phyloP scores from a whole-genome alignment of 2,329 filamentous ascomycete genomes.

The Fusarium sp. region DNA sequence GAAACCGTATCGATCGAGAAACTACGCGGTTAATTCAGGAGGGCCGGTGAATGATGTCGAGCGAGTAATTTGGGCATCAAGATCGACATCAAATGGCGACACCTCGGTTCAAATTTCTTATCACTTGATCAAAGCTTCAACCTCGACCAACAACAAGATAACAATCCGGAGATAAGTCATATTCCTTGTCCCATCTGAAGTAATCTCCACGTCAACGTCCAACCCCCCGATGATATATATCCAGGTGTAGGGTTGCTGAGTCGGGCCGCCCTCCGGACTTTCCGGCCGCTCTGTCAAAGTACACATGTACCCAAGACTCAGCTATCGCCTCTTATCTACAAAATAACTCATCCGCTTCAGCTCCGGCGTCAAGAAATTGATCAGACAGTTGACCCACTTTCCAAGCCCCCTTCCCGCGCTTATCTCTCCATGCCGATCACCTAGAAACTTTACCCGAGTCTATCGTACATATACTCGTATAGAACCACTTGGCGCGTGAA shows the following conservation, averaged over 20 bases:
- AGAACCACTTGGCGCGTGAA: not conserved
- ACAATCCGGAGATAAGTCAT: not conserved
- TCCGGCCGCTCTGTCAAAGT: not conserved
- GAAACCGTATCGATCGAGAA: not conserved
- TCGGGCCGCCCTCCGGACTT: not conserved
- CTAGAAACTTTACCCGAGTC: constrained; percentile 7
- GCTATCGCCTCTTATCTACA: not conserved
- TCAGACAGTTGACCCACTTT: not conserved
- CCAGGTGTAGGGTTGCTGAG: not conserved
- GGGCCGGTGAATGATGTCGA: not conserved
- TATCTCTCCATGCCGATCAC: not conserved
- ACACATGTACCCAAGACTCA: not conserved
- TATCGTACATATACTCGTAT: not conserved
- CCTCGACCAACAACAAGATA: not conserved
- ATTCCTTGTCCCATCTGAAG: not conserved
- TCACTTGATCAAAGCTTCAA: not conserved
- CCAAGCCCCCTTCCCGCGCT: not conserved
- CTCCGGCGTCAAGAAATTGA: not conserved
- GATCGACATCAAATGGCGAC: not conserved
- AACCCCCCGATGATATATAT: not conserved
- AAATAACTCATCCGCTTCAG: not conserved
- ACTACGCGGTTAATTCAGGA: not conserved
- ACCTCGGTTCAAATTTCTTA: not conserved
- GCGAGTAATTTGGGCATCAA: not conserved
- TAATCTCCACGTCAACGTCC: not conserved